Base-by-base conservation (phyloP, 2,329 filamentous ascomycete species). In the Emmonsiellopsis sp. region DNA sequence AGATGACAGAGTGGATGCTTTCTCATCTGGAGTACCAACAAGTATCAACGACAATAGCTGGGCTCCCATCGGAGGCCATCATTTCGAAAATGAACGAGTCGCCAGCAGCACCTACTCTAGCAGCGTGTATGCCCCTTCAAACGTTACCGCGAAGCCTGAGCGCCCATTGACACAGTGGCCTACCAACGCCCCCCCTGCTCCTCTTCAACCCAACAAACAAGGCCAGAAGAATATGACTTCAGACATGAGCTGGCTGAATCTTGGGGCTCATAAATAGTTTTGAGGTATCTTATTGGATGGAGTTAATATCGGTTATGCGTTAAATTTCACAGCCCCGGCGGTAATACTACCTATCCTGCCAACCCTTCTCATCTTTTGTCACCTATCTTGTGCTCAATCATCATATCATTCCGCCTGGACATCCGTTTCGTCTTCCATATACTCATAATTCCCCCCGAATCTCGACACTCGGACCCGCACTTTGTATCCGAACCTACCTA, bases 171-270 rank as follows among this genome's bases (percentile, higher is more conserved):
- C 55, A 15, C 58, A 62, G 35, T 58, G 59, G 52, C 40, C 53
- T 49, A n/a, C 42, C 31, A 38, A 52, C 30, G 50, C 7, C 16
- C 13, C 16, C 2, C 38, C 30, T 7, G 42, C 13, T 10, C 42
- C 42, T 15, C 41, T 9, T 44, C 50, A n/a, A 34, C 10, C n/a
- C n/a, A 5, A 7, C 30, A 13, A 10, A 38, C 32, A 37, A 11
- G 9, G 40, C 15, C 54, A 47, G 15, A 58, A 44, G 26, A 65
- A 63, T 45, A 52, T 67, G 54, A 72, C 70, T 54, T 64, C 69
- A 3, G 71, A 73, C 61, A 70, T 73, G 65, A 73, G 71, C 61
- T 73, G 71, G 71, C 60, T 73, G 50, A 72, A 73, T 57, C 61
- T 73, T 37, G 57, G 57, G 11, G 42, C n/a, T 15, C 35, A 32